Base-by-base conservation (phyloP, 495 filamentous ascomycete species). In the Chaetomium tenue region DNA sequence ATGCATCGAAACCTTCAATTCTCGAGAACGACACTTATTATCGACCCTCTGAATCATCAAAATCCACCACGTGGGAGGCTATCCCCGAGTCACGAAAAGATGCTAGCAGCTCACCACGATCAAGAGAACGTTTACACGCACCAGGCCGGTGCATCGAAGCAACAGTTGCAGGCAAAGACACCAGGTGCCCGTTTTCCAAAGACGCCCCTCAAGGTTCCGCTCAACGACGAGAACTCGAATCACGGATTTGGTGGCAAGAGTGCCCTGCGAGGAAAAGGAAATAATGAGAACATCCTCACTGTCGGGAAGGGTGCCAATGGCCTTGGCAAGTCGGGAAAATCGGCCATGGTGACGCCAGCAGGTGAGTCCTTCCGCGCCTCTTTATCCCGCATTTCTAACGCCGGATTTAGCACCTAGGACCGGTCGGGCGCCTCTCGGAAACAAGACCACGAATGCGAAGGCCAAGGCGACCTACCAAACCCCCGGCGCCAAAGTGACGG, bases 381-480 rank as follows among this genome's bases (percentile, higher is more conserved):
- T 50, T 18, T 7, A 52, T 46, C 48, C 12, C 61, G 3, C 18
- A 55, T 50, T 78, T 79, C 68, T 58, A 11, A 58, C 39, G 22
- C 53, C 82, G 66, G 8, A 26, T 23, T 57, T 63, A 91, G 89
- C 83, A 51, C 83, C 87, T 53, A 85, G 86, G 47, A 89, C 83
- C 15, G 67, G 25, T 53, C 87, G 92, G 65, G 92, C 94, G 46
- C 88, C 91, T 5, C 77, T 97, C 57, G 95, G 95, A 44, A 83
- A 88, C 79, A 99, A 99, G 76, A 98, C 93, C 0, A 97, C 94
- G 50, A 99, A 99, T 76, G 90, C 89, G 47, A 97, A 94, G 79
- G 83, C 90, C 58, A 90, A 82, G 70, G 83, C 83, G 5, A 82
- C 87, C 44, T 86, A 88, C 68, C 91, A 76, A 22, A 70, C 77